Conservation (phyloP, 2,329 filamentous ascomycete genomes). For the Pseudogymnoascus sp. region DNA sequence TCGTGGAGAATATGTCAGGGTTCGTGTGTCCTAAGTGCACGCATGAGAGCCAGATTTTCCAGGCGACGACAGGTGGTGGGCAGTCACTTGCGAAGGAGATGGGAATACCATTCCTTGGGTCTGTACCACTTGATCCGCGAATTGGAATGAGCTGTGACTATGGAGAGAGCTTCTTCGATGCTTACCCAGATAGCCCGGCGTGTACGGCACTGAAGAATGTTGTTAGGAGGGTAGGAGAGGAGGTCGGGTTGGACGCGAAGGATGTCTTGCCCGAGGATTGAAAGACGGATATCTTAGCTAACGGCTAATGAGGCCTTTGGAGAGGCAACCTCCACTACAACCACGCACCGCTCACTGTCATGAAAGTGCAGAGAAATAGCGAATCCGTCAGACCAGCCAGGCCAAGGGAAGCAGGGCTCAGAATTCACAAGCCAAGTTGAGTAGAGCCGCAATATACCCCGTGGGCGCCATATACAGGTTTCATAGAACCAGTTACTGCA, state of each 20-base stretch:
- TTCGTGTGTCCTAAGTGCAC: slow-evolving; percentile 94
- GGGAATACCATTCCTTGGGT: slow-evolving; percentile 78
- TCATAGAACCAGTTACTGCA: not conserved
- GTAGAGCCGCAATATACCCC: slow-evolving; percentile 3
- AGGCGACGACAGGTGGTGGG: slow-evolving; percentile 83
- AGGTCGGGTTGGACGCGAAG: slow-evolving; percentile 56
- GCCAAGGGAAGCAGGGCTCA: not conserved
- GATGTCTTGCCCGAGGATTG: slow-evolving; percentile 33
- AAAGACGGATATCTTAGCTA: not conserved
- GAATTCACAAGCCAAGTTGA: not conserved
- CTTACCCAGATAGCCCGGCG: slow-evolving; percentile 86
- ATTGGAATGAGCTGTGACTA: slow-evolving; percentile 97
- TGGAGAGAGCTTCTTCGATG: slow-evolving; percentile 94
- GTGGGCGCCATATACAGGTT: not conserved
- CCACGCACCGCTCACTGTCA: not conserved
- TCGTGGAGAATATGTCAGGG: slow-evolving; percentile 97
- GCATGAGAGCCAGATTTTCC: slow-evolving; percentile 76
- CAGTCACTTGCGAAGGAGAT: slow-evolving; percentile 74
- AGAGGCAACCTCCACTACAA: not conserved
- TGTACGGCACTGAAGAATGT: slow-evolving; percentile 74
- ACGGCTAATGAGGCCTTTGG: not conserved
- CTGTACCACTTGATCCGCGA: slow-evolving; percentile 83
- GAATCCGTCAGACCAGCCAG: not conserved
- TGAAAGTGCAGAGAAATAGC: not conserved
- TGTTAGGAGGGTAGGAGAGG: slow-evolving; percentile 60